Evolutionary conservation across 1,284 basidiomycete species (phyloP), one percentile per base, ranked within the genome.

Genomic region (Ganoderma lingzhi): DNA sequence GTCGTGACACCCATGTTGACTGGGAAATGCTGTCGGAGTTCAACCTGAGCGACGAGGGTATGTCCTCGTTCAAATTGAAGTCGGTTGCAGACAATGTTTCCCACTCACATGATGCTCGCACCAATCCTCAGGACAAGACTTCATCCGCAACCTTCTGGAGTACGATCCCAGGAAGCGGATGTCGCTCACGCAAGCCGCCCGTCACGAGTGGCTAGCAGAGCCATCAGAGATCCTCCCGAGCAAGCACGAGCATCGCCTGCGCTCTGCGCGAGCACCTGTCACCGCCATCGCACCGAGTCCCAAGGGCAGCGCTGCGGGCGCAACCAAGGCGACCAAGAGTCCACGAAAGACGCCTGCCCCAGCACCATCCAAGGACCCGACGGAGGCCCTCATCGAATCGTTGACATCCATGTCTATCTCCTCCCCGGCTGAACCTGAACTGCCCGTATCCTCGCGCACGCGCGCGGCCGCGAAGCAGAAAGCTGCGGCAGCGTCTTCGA

Each of bases 81-180:
- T 6, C 17, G 6, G 44, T 6, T 12, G 41, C 14, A 12, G 14
- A 42, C 8, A 23, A 23, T 23, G 23, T 23, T 23, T 23, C 23
- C 23, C 23, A 23, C 23, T 23, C 23, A 23, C 23, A 23, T 23
- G 23, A 23, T 23, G 23, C 23, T 23, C 23, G 28, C 14, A 9
- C 17, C 35, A 35, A 6, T 30, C 17, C 39, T n/a, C 9, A 68
- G 66, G 62, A 5, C n/a, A 64, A 9, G 58, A 60, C 44, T 68
- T 68, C 56, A 59, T 68, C 6, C 42, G 56, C 35, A 23, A 32
- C 41, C 44, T 68, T 23, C 66, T 68, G 3, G 66, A 64, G 58
- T 44, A 39, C 39, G 30, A 61, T 2, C 66, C 62, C 4, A 17
- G 28, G 10, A n/a, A 6, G n/a, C 66, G 66, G 19, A 60, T 68